Evolutionary conservation across 345 rosid genomes (phyloP), one percentile per base, ranked within the genome.

Genomic region (Excoecaria agallocha): DNA sequence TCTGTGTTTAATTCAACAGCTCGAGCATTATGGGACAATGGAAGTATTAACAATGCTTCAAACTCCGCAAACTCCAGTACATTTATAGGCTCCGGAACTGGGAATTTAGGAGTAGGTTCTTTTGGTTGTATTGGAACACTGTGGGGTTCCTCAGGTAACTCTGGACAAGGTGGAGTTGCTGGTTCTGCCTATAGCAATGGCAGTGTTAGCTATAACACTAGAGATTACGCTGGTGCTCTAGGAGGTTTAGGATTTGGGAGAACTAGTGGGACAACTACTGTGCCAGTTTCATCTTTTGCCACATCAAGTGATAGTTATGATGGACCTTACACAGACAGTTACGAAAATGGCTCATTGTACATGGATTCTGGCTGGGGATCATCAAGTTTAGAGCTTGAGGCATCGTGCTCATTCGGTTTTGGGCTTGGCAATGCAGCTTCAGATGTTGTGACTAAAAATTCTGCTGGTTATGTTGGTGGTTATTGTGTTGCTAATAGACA

Each of bases 21-120:
- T 54, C 82, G 84, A 66, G 87, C 82, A 76, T 68, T 89, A 73
- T 94, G 98, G 98, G 92, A 90, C 49, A 84, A 82, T 79, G 85
- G 80, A 30, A 68, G 72, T 77, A 76, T 81, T 51, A 72, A 81
- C 73, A 84, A 88, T 77, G 74, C 85, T 62, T 68, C 86, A 22
- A 83, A 81, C 87, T 72, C 89, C 37, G 78, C 83, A 43, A 87
- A 81, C 63, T 80, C 89, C 25, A 74, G 74, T 73, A 46, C 77
- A 35, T 37, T 80, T 59, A 66, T 81, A 73, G 85, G 78, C 65
- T 66, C 80, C 65, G 86, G 87, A 75, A 76, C 65, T 74, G 93
- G 88, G 74, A 90, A 77, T 78, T 81, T 84, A 25, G 90, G 90
- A 69, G 74, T 78, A 71, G 76, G 82, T 79, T 80, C 90, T 37